Evolutionary conservation across 345 rosid genomes (phyloP), one percentile per base, ranked within the genome.

Genomic region (Citrus australasica): DNA sequence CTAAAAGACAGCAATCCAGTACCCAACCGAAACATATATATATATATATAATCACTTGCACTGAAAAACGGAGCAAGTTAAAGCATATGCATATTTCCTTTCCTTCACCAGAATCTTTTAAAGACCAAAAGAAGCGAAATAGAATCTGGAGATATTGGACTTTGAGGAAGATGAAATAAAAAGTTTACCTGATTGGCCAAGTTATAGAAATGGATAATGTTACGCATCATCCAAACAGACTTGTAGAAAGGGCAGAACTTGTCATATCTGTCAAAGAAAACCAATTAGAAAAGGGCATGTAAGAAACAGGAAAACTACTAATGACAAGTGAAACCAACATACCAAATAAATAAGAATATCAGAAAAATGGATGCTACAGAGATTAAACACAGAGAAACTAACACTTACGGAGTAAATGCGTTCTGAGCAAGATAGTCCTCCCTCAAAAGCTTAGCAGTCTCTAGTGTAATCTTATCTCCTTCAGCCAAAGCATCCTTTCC

Each of bases 151-250:
- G 64, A 32, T 17, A 6, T 28, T 38, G n/a, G 10, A 10, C 8
- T 51, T 46, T 59, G 67, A 32, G 63, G 42, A 28, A 71, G 19
- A 5, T 13, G 30, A 40, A 35, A 17, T 16, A 46, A 65, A 24
- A 1, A 53, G 67, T 14, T 27, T 86, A 97, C 99, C 98, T 97
- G 99, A 75, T 97, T 97, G 84, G 99, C 97, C 89, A 97, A 83
- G 85, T 89, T 91, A 88, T 81, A 93, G 88, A 90, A 97, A 86
- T 94, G 99, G 75, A 97, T 89, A 37, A 97, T 97, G 89, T 97
- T 97, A 82, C 98, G 99, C 99, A 97, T 97, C 99, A 97, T 92
- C 99, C 99, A 97, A 69, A 97, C 96, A 30, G 98, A 94, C 85
- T 97, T 97, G 96, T 94, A 97, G 87, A 97, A 97, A 56, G 99